These are phyloP conservation scores for Corymbia citriodora DNA, from an alignment of 441 rosid genomes.

Conservation along the genomic window DNA sequence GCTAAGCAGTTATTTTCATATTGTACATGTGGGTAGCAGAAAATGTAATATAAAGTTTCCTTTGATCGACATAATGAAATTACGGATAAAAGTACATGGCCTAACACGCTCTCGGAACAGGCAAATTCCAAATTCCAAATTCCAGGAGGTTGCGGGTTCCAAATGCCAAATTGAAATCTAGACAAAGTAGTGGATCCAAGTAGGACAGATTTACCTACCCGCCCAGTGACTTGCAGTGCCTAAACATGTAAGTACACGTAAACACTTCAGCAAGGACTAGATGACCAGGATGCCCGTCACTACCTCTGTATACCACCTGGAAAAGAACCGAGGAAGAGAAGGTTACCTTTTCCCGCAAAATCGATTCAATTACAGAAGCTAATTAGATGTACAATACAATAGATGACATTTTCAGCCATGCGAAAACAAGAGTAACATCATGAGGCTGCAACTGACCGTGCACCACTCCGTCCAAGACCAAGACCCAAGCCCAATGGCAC, in stretches of 20 bases:
- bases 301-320: background rate
- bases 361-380: background rate
- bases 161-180: background rate
- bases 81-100: background rate
- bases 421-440: constrained; percentile 11
- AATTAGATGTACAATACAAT: background rate
- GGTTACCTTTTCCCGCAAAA: background rate
- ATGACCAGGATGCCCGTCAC: background rate
- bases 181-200: background rate
- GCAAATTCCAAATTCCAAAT: background rate
- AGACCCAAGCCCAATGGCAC: constrained; percentile 74
- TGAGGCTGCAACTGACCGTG: constrained; percentile 43
- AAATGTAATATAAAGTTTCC: background rate
- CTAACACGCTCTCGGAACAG: background rate
- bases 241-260: background rate
- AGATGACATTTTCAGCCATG: background rate
- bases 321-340: background rate
- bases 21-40: background rate
- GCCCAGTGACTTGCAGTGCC: background rate
- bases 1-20: background rate
- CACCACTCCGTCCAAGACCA: constrained; percentile 57
- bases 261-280: background rate
- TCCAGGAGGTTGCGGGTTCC: background rate
- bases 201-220: background rate
- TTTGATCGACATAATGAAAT: background rate